Base-by-base conservation (phyloP, 805 yeast genomes). In the Wickerhamiella australiensis region DNA sequence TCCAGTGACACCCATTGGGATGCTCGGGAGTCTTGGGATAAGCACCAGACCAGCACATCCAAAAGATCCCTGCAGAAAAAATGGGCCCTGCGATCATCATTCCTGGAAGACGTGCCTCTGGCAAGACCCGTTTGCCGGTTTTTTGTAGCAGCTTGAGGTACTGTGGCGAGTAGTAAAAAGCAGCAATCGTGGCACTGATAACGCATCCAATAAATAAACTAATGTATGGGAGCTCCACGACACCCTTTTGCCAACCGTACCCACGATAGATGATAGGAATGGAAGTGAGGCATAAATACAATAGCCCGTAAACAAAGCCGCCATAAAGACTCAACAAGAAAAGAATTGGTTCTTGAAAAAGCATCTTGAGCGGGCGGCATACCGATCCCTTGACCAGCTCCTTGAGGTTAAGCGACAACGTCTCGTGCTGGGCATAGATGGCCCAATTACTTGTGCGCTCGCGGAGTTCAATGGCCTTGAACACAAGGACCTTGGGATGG, bases 361-460 rank as follows among this genome's bases (percentile, higher is more conserved):
- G 67, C 85, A 85, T 78, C 9, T 59, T 61, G 37, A 85, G 50
- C 1, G 95, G 95, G 63, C 92, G 74, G 5, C 79, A 60, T 31
- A 84, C 61, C 54, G 80, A 80, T 58, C 79, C 79, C 57, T 73
- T 76, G 29, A 72, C 72, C 54, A 85, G 75, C 46, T 80, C 86
- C 52, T 66, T 70, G 42, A 81, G 37, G 18, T 77, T 68, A 5
- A 82, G 64, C 53, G 75, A 72, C 50, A 74, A 74, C 53, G 72
- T 76, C 58, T 88, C 96, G 63, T 85, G 94, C 66, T 85, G 94
- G 20, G 96, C 85, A 85, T 86, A 85, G 54, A 85, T 84, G 59
- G 82, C 82, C 53, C 72, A 71, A 63, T 87, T 83, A 42, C 92
- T 88, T 5, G 95, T 83, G 62, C 80, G 81, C 59, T 75, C 73